These are phyloP conservation scores for Hamigera avellanea DNA, from an alignment of 495 filamentous ascomycete genomes.

Conservation along the genomic window DNA sequence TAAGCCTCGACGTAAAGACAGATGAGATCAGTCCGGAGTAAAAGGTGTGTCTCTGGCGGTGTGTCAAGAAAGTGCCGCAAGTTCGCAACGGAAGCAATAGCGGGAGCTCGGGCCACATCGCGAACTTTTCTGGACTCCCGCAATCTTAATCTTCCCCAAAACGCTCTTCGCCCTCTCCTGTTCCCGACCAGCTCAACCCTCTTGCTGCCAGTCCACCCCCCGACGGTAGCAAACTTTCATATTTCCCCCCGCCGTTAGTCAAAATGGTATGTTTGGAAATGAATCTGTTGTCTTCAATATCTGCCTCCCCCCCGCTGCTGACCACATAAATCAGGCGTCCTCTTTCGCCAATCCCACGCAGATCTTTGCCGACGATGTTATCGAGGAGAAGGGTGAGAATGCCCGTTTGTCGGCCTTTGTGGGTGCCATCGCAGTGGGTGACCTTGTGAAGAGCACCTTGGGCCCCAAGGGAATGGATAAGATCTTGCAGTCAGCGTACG, in stretches of 20 bases:
- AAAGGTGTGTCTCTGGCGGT: too few relatives aligned
- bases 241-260: neutral
- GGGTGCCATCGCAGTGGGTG: conserved; percentile 93
- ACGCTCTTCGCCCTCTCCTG: too few relatives aligned
- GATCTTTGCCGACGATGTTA: conserved; percentile 96
- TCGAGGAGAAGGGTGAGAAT: conserved; percentile 98
- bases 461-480: conserved; percentile 99
- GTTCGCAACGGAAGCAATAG: conserved; percentile 1
- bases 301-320: too few relatives aligned
- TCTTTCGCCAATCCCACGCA: conserved; percentile 74
- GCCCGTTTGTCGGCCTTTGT: conserved; percentile 94
- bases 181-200: too few relatives aligned
- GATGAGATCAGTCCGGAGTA: too few relatives aligned
- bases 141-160: too few relatives aligned
- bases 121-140: neutral
- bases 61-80: too few relatives aligned
- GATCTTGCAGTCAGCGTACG: conserved; percentile 93
- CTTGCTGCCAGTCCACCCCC: too few relatives aligned
- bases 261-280: neutral
- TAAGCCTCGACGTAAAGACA: too few relatives aligned
- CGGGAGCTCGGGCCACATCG: conserved; percentile 20
- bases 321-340: conserved; percentile 23
- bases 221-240: too few relatives aligned
- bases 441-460: conserved; percentile 91
- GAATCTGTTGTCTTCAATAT: neutral